Base-by-base conservation (phyloP, 768 basidiomycete genomes). In the Lentinus tigrinus region DNA sequence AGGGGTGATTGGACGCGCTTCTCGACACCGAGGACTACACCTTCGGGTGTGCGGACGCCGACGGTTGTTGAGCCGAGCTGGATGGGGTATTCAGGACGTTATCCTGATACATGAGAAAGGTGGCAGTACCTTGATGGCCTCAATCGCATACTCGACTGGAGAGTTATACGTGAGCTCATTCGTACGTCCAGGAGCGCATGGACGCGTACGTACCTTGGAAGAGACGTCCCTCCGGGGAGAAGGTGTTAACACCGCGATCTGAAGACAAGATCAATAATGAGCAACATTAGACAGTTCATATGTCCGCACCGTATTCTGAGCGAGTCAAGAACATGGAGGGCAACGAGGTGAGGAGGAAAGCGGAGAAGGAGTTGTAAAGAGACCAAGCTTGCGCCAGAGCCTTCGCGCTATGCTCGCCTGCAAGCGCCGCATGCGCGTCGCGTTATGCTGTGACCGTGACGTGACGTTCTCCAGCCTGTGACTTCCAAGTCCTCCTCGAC, bases 191-290 rank as follows among this genome's bases (percentile, higher is more conserved):
- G 39, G 50, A 51, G 37, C 31, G 19, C 39, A 19, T 16, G 68
- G 49, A 37, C 31, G 19, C 39, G 21, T 16, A 68, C 77, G 48
- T 63, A 95, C 96, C 96, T 87, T 99, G 96, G 78, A 98, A 99
- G 61, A 99, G 77, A 70, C 96, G 95, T 43, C 96, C 95, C 75
- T 98, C 96, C 10, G 96, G 96, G 17, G 96, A 98, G 80, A 98
- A 98, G 63, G 96, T 98, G 79, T 97, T 98, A 56, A 98, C 95
- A 80, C 95, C 95, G 68, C 95, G 89, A 75, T 98, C 95, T 93
- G 23, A 1, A n/a, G 16, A 17, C 31, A 8, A 14, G 21, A 36
- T 52, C 17, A 53, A 56, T 52, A 7, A 26, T n/a, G 13, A 39
- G 19, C 16, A 13, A 34, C 11, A n/a, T 46, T 23, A 23, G 24